Evolutionary conservation across 169 alveolate species (phyloP).

Genomic region (Theileria luwenshuni): DNA sequence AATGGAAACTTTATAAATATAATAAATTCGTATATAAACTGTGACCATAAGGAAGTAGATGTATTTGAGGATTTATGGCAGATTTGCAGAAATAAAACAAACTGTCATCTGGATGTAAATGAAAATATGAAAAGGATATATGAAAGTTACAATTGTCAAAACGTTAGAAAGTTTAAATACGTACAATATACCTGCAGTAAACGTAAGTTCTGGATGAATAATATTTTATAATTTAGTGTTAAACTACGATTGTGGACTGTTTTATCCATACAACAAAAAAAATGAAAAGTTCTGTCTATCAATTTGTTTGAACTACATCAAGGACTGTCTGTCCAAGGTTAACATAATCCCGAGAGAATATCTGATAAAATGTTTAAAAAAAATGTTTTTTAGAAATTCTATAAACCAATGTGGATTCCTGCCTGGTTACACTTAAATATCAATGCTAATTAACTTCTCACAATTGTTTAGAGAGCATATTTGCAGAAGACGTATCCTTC

Average conservation of each 20-base stretch:
- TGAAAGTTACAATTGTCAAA: conserved; percentile 9
- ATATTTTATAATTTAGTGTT: conserved; percentile 9
- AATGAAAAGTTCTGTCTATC: conserved; percentile 43
- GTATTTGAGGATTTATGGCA: conserved; percentile 25
- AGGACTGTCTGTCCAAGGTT: conserved; percentile 20
- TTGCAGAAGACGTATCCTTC: conserved; percentile 12
- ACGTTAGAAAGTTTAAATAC: not conserved
- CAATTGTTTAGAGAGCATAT: conserved; percentile 23
- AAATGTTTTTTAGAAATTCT: conserved; percentile 17
- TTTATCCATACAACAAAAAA: conserved; percentile 1
- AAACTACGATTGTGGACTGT: conserved; percentile 42
- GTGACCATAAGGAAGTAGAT: not conserved
- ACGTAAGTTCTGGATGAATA: conserved; percentile 19
- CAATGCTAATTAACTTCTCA: no score
- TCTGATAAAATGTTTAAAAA: conserved; percentile 27
- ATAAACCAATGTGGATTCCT: conserved; percentile 26
- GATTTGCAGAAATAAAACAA: conserved; percentile 12
- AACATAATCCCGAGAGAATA: conserved; percentile 18
- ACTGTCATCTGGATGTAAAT: conserved; percentile 2
- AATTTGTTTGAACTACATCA: conserved; percentile 37
- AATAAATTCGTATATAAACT: conserved; percentile 25
- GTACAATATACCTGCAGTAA: conserved; percentile 23
- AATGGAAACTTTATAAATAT: conserved; percentile 30
- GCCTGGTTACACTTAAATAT: conserved; percentile 17
- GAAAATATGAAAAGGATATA: no score